Evolutionary conservation across 352 stramenopile genomes (phyloP).

Genomic region (Peronosclerospora sorghi): DNA sequence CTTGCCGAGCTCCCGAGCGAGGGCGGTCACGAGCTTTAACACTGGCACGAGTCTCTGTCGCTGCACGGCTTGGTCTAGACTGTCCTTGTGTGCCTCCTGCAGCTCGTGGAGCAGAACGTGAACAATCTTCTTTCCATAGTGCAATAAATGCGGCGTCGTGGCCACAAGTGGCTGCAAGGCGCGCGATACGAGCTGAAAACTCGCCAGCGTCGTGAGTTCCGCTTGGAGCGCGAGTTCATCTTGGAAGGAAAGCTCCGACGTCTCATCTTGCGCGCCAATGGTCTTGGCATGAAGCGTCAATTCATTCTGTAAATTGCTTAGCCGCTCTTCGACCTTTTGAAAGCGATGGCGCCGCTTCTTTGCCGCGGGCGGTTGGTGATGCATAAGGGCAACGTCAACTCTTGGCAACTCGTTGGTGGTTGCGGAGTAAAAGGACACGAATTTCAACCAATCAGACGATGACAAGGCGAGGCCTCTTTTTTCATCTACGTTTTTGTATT

Average conservation of each 20-base stretch:
- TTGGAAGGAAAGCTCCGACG: slow-evolving; percentile 60
- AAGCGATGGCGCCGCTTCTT: slow-evolving; percentile 80
- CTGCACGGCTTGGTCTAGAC: slow-evolving; percentile 42
- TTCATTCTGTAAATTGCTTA: slow-evolving; percentile 66
- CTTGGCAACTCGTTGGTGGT: slow-evolving; percentile 15
- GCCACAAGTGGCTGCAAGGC: slow-evolving; percentile 59
- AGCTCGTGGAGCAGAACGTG: slow-evolving; percentile 51
- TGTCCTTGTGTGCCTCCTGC: slow-evolving; percentile 18
- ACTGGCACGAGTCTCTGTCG: slow-evolving; percentile 56
- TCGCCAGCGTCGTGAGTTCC: slow-evolving; percentile 77
- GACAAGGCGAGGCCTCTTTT: background rate
- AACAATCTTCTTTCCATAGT: slow-evolving; percentile 70
- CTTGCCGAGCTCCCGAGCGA: slow-evolving; percentile 72
- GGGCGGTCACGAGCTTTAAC: slow-evolving; percentile 73
- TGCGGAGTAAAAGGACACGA: background rate
- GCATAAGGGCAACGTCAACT: slow-evolving; percentile 7
- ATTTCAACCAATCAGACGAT: slow-evolving; percentile 2
- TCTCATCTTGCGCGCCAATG: slow-evolving; percentile 40
- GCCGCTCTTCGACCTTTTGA: slow-evolving; percentile 71
- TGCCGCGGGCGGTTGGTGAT: slow-evolving; percentile 19
- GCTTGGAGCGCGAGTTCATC: slow-evolving; percentile 71
- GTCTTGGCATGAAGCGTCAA: slow-evolving; percentile 78
- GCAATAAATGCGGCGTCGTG: slow-evolving; percentile 74
- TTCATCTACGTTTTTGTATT: too few relatives aligned
- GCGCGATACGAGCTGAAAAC: slow-evolving; percentile 66